These are phyloP conservation scores for Xylaria nigripes DNA, from an alignment of 495 filamentous ascomycete genomes.

Conservation along the genomic window DNA sequence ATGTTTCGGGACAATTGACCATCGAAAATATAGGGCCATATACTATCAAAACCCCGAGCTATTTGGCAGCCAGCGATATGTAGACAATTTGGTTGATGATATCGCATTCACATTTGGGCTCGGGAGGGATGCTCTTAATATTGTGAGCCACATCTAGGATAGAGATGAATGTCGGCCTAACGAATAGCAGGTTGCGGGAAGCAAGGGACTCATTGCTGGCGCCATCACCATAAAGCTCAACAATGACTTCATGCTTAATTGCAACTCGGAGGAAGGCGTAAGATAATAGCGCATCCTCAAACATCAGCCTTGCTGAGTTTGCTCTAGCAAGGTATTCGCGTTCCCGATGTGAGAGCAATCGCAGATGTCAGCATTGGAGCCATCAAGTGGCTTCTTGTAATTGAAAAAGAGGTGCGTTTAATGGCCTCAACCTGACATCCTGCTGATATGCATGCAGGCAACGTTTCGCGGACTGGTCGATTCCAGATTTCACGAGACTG, in stretches of 20 bases:
- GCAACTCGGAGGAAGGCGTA: slow-evolving; percentile 26
- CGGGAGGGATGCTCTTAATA: slow-evolving; percentile 53
- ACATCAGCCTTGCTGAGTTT: not conserved
- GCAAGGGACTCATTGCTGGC: slow-evolving; percentile 43
- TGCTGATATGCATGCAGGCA: slow-evolving; percentile 45
- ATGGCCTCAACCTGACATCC: not conserved
- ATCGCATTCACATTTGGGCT: slow-evolving; percentile 69
- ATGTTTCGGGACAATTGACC: not conserved
- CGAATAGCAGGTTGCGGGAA: slow-evolving; percentile 49
- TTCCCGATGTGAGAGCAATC: slow-evolving; percentile 53
- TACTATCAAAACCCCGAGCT: slow-evolving; percentile 80
- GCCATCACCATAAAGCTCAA: slow-evolving; percentile 1
- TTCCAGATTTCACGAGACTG: slow-evolving; percentile 44
- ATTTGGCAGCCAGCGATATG: slow-evolving; percentile 66
- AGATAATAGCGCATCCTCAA: slow-evolving; percentile 1
- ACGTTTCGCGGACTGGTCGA: slow-evolving; percentile 65
- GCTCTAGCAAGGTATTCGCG: slow-evolving; percentile 50
- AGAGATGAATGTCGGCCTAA: not conserved
- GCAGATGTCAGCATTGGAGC: slow-evolving; percentile 44
- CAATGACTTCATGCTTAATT: slow-evolving; percentile 20
- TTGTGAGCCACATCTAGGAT: slow-evolving; percentile 38
- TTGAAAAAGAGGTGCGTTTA: slow-evolving; percentile 84
- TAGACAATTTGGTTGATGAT: slow-evolving; percentile 75
- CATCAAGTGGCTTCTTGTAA: slow-evolving; percentile 66
- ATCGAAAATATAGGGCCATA: slow-evolving; percentile 56